These are phyloP conservation scores for Dalechampia spathulata DNA, from an alignment of 441 rosid species.

Conservation along the genomic window DNA sequence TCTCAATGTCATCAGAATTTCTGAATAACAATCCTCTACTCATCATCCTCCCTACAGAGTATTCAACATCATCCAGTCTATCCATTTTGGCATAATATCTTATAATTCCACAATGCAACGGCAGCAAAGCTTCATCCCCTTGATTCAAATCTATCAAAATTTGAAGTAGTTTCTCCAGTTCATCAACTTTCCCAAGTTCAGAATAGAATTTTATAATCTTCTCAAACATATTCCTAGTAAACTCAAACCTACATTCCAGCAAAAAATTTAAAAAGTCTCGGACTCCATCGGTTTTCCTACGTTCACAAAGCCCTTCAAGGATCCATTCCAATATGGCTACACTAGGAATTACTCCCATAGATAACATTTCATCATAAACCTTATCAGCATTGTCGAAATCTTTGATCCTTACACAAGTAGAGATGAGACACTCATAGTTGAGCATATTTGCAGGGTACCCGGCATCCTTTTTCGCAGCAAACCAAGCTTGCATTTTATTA, in stretches of 20 bases:
- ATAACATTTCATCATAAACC: conserved; percentile 24
- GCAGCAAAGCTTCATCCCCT: conserved; percentile 14
- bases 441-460: conserved; percentile 22
- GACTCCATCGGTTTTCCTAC: conserved; percentile 11
- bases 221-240: conserved; percentile 26
- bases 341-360: conserved; percentile 21
- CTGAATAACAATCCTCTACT: conserved; percentile 28
- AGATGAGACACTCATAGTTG: conserved; percentile 28
- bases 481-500: conserved; percentile 24
- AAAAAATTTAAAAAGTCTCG: conserved; percentile 21
- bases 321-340: conserved; percentile 20
- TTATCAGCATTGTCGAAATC: conserved; percentile 25
- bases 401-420: conserved; percentile 18
- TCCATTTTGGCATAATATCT: conserved; percentile 27
- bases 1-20: conserved; percentile 26
- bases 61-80: conserved; percentile 36
- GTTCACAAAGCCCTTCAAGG: conserved; percentile 25
- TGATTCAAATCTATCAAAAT: conserved; percentile 18
- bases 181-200: conserved; percentile 21
- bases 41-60: conserved; percentile 35
- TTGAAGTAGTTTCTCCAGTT: conserved; percentile 28
- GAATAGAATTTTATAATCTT: conserved; percentile 18
- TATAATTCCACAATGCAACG: conserved; percentile 24
- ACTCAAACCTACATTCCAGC: conserved; percentile 21
- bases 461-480: conserved; percentile 23